Evolutionary conservation across 495 filamentous ascomycete genomes (phyloP).

Genomic region (Hypoxylon fragiforme): DNA sequence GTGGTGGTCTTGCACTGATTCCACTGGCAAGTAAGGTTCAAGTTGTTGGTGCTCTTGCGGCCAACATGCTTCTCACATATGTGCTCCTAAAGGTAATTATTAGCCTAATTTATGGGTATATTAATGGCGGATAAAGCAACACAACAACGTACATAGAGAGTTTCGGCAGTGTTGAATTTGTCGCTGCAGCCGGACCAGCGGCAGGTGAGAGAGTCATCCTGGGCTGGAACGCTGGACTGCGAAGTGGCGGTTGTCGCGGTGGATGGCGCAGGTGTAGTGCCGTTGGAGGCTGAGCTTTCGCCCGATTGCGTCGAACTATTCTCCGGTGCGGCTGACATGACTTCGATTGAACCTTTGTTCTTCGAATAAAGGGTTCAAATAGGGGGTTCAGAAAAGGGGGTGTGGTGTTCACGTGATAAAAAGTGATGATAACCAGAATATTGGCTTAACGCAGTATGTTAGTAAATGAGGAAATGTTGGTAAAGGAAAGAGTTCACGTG

Average conservation of each 20-base stretch:
- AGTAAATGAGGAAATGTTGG: neutral
- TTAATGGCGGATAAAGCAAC: constrained; percentile 9
- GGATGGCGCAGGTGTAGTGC: constrained; percentile 49
- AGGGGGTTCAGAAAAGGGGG: neutral
- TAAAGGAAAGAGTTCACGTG: neutral
- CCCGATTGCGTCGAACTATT: constrained; percentile 32
- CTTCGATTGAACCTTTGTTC: constrained; percentile 10
- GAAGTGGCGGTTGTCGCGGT: constrained; percentile 46
- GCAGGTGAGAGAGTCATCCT: constrained; percentile 71
- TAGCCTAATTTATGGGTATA: no score
- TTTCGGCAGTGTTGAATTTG: constrained; percentile 74
- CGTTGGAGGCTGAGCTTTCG: constrained; percentile 45
- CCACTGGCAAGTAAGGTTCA: constrained; percentile 97
- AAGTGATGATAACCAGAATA: neutral
- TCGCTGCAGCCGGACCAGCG: constrained; percentile 88
- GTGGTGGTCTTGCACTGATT: constrained; percentile 93
- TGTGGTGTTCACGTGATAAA: neutral
- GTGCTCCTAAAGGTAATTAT: constrained; percentile 71
- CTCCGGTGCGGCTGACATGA: constrained; percentile 38
- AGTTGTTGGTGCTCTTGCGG: constrained; percentile 97
- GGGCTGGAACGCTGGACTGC: constrained; percentile 34
- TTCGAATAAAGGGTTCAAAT: neutral
- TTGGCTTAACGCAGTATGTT: no score
- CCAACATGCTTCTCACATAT: constrained; percentile 98
- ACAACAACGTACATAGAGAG: constrained; percentile 77